Evolutionary conservation across 371 early-diverging fungal genomes (phyloP), one percentile per base, ranked within the genome.

Genomic region (Syncephalastrum contaminatum): DNA sequence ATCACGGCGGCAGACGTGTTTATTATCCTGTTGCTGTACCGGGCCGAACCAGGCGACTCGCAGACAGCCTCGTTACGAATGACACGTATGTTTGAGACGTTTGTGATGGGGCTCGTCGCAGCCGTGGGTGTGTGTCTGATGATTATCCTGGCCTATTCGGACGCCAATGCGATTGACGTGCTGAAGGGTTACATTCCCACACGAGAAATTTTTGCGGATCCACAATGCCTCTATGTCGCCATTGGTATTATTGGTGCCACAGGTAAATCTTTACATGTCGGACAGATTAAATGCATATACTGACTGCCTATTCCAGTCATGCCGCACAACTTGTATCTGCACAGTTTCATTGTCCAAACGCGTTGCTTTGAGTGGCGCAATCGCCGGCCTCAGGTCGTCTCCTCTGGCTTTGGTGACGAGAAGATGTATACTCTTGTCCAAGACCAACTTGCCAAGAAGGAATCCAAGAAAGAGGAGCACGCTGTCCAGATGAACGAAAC

Each of bases 211-310:
- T 79, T 92, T 50, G 80, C 80, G 4, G 72, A 89, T 42, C 53
- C 70, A 1, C 83, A 79, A 4, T 70, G 75, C 42, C 67, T 94
- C 1, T 91, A 88, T 54, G 64, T 92, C 2, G 83, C 91, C 12
- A 86, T 92, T 49, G 91, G 88, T 46, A 92, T 92, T 54, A 81
- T 92, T 58, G 94, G 94, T 42, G 93, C 92, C 1, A 91, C 91
- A 3, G 89, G 88, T 62, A 62, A 56, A 36, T 57, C 44, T 20
- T 46, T 48, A 15, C 10, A 12, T 30, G 2, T 30, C 36, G 10
- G 36, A 30, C 39, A 16, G 12, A 41, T 4, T 4, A 51, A 8
- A 55, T 16, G 43, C 14, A 2, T 25, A 25, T 5, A 5, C 25
- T 25, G 5, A 25, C 50, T 68, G 15, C 75, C 74, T 52, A 15